Evolutionary conservation across 176 grass and related monocot species (phyloP).

Genomic region (Ananas comosus): DNA sequence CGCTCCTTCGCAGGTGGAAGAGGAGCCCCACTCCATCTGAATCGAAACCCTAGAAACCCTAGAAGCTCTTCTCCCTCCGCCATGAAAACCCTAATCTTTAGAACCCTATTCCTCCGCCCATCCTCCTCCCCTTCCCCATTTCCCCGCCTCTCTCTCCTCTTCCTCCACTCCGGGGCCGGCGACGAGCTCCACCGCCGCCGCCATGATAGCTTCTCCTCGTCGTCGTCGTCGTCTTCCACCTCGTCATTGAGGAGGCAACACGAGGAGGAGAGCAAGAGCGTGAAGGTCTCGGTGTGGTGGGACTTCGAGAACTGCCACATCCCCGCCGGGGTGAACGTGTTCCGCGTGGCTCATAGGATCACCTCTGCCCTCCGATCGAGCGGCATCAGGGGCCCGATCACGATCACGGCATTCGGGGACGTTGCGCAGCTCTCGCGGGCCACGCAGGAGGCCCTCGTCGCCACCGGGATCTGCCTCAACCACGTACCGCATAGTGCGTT

Average conservation of each 20-base stretch:
- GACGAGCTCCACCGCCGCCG: background rate
- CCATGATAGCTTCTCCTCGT: background rate
- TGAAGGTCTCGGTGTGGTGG: slow-evolving; percentile 87
- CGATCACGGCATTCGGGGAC: slow-evolving; percentile 83
- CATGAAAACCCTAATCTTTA: slow-evolving; percentile 22
- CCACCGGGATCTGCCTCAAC: slow-evolving; percentile 68
- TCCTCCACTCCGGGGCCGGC: background rate
- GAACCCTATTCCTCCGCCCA: background rate
- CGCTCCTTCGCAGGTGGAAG: background rate
- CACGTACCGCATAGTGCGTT: slow-evolving; percentile 65
- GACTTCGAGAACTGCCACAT: slow-evolving; percentile 92
- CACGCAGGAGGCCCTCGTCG: slow-evolving; percentile 57
- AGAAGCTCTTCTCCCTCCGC: background rate
- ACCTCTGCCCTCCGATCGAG: slow-evolving; percentile 51
- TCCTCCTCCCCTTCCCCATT: slow-evolving; percentile 24
- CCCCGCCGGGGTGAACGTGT: slow-evolving; percentile 46
- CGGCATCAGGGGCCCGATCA: slow-evolving; percentile 66
- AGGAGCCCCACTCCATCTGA: background rate
- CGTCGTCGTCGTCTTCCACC: background rate
- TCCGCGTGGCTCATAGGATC: slow-evolving; percentile 45
- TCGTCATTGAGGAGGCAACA: slow-evolving; percentile 16
- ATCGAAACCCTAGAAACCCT: slow-evolving; percentile 6
- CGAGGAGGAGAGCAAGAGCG: slow-evolving; percentile 32
- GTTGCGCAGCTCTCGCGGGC: slow-evolving; percentile 41
- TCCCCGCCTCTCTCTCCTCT: slow-evolving; percentile 14